Percentiles rank a stretch among this genome's conserved stretches.
These are phyloP conservation scores for Quambalaria eucalypti DNA, from an alignment of 1,284 basidiomycete genomes.

Conservation along the genomic window DNA sequence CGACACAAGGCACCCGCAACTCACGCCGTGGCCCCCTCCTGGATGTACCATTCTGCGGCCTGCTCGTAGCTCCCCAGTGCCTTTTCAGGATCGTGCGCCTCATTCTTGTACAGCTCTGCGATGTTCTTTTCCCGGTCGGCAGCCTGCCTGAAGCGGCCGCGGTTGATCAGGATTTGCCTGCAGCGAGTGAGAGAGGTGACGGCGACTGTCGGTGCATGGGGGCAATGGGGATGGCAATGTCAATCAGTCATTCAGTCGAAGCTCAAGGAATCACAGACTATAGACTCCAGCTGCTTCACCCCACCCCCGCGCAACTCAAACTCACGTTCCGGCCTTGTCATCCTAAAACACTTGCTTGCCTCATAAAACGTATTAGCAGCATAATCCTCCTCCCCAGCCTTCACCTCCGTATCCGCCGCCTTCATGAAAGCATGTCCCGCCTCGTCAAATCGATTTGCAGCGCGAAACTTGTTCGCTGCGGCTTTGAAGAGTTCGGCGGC, in stretches of 20 bases:
- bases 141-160: constrained; percentile 89
- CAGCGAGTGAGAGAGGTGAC: constrained; percentile 80
- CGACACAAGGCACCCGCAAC: constrained; percentile 45
- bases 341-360: constrained; percentile 44
- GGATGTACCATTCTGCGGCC: constrained; percentile 93
- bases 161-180: constrained; percentile 69
- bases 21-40: constrained; percentile 91
- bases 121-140: constrained; percentile 86
- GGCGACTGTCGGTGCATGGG: constrained; percentile 59
- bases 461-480: constrained; percentile 89
- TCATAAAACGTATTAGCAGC: constrained; percentile 45
- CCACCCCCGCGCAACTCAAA: background rate
- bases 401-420: constrained; percentile 41
- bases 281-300: background rate
- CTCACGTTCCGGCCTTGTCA: constrained; percentile 36
- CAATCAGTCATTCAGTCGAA: background rate
- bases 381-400: constrained; percentile 41
- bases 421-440: constrained; percentile 60
- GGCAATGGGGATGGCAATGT: background rate
- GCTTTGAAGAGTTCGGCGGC: constrained; percentile 88
- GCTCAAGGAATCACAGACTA: background rate
- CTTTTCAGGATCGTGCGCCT: constrained; percentile 60
- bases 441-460: constrained; percentile 82
- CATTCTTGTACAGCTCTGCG: constrained; percentile 78
- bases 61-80: constrained; percentile 84